phyloP scores from a whole-genome alignment of 208 protist genomes.

The Leptomonas seymouri region DNA sequence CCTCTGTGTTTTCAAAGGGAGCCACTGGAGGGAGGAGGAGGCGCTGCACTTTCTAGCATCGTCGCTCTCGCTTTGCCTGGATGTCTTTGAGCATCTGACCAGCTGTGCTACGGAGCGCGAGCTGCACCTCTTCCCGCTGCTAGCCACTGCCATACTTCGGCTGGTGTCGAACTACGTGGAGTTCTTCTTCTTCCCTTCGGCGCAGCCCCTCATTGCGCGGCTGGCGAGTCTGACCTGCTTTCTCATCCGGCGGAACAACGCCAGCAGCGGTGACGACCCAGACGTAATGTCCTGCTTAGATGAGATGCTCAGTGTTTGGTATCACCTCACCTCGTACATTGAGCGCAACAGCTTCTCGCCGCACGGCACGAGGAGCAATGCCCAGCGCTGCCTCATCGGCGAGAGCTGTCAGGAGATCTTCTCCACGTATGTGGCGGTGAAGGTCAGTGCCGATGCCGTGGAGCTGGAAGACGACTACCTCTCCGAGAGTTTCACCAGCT shows the following conservation, averaged over 20 bases:
- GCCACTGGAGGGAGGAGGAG: constrained; percentile 26
- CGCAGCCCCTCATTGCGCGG: constrained; percentile 23
- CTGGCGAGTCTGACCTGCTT: constrained; percentile 33
- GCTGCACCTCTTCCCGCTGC: constrained; percentile 38
- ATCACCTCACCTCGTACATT: constrained; percentile 35
- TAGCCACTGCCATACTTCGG: constrained; percentile 39
- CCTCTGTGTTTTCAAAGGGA: constrained; percentile 43
- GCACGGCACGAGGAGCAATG: neutral
- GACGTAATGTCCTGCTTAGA: constrained; percentile 74
- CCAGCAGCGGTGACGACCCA: constrained; percentile 47
- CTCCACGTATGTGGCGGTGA: constrained; percentile 29
- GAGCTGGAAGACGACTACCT: constrained; percentile 65
- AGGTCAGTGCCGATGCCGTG: constrained; percentile 24
- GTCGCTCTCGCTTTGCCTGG: constrained; percentile 37
- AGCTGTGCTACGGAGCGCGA: constrained; percentile 10
- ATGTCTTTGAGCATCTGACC: constrained; percentile 37
- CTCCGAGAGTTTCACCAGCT: constrained; percentile 62
- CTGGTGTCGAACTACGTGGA: constrained; percentile 52
- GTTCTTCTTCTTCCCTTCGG: constrained; percentile 29
- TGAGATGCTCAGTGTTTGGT: constrained; percentile 66
- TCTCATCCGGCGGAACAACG: constrained; percentile 44
- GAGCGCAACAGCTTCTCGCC: constrained; percentile 35
- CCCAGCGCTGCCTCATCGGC: constrained; percentile 20
- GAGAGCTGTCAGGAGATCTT: constrained; percentile 41
- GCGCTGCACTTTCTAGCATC: constrained; percentile 31